These are phyloP conservation scores for Arthrobotrys iridis DNA, from an alignment of 2,329 filamentous ascomycete genomes.

Conservation along the genomic window DNA sequence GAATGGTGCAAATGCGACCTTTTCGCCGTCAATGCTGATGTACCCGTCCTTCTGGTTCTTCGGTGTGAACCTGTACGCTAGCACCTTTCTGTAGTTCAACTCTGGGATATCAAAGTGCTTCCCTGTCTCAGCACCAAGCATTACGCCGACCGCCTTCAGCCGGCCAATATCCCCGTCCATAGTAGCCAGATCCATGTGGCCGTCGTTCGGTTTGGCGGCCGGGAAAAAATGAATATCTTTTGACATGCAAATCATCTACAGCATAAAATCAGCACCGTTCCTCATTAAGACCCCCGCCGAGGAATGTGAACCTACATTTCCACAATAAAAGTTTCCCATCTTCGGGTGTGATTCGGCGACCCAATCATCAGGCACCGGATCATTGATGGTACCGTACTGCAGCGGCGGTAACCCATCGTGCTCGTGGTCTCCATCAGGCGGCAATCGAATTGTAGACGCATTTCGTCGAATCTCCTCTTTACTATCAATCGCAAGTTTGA, in stretches of 20 bases:
- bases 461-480: constrained; percentile 74
- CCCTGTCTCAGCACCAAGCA: constrained; percentile 76
- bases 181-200: constrained; percentile 83
- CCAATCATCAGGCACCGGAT: constrained; percentile 81
- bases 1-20: constrained; percentile 84
- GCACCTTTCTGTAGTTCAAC: constrained; percentile 83
- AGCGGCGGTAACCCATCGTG: constrained; percentile 73
- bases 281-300: not conserved
- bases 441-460: constrained; percentile 60
- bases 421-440: constrained; percentile 48
- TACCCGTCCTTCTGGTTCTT: constrained; percentile 76
- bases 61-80: constrained; percentile 86
- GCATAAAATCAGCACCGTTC: not conserved
- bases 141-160: constrained; percentile 72
- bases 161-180: constrained; percentile 79
- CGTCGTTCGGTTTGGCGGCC: constrained; percentile 82
- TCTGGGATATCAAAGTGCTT: constrained; percentile 79
- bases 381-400: constrained; percentile 80
- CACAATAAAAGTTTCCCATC: constrained; percentile 90
- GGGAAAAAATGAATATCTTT: constrained; percentile 88
- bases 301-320: constrained; percentile 72
- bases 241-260: constrained; percentile 87
- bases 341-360: constrained; percentile 76
- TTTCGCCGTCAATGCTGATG: constrained; percentile 94
- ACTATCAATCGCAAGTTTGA: constrained; percentile 81